Base-by-base conservation (phyloP, 208 protist species). In the Naegleria lovaniensis region DNA sequence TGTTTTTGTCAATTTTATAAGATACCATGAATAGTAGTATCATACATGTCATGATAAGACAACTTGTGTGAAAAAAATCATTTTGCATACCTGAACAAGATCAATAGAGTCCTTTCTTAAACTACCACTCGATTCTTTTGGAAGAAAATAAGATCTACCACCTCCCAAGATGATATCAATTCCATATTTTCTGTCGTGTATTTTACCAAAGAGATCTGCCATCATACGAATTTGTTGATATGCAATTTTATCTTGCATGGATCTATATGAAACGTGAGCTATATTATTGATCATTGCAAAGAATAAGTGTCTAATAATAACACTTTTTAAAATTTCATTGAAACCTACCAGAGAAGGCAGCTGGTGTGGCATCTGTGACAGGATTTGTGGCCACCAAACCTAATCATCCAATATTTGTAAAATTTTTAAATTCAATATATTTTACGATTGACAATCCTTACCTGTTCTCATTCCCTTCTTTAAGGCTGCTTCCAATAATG, bases 281-380 rank as follows among this genome's bases (percentile, higher is more conserved):
- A n/a, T n/a, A n/a, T n/a, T n/a, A n/a, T n/a, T n/a, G n/a, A n/a
- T n/a, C n/a, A n/a, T n/a, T n/a, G n/a, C n/a, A n/a, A n/a, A n/a
- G n/a, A n/a, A n/a, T n/a, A n/a, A n/a, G n/a, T n/a, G n/a, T n/a
- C n/a, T n/a, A n/a, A n/a, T n/a, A n/a, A n/a, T n/a, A n/a, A n/a
- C n/a, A n/a, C 43, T 48, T 7, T 9, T 7, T 7, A 48, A 9
- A 1, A 48, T 48, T 48, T 7, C 1, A 1, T 48, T 48, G 7
- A 48, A 48, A 48, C 43, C 43, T 48, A 48, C 43, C 15, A n/a
- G 51, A 76, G 13, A 89, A 89, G 22, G 51, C 43, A 76, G 86
- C 86, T 67, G 86, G 86, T 16, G 86, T 89, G n/a, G 86, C 86
- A 89, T 89, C 51, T 13, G 86, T 76, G 5, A 89, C 11, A 39